Percentiles rank a stretch among this genome's conserved stretches.
These are phyloP conservation scores for Agapanthus africanus DNA, from an alignment of 106 monocot genomes.

Conservation along the genomic window DNA sequence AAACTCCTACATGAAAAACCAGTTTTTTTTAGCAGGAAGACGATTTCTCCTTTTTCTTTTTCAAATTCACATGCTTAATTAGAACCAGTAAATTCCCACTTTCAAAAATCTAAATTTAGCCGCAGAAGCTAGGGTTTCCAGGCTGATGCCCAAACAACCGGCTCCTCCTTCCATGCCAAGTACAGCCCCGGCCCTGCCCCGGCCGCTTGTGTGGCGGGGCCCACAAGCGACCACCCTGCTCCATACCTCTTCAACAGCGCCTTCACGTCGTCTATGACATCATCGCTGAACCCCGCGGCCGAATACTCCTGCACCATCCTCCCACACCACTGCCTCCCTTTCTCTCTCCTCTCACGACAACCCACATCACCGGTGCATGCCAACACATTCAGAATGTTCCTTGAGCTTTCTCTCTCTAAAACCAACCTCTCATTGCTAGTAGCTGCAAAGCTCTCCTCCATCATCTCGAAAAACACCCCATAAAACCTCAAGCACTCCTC, in stretches of 20 bases:
- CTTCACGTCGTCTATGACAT: slow-evolving; percentile 34
- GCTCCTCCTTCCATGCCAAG: slow-evolving; percentile 56
- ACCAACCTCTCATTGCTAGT: slow-evolving; percentile 54
- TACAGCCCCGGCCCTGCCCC: slow-evolving; percentile 30
- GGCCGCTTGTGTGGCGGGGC: slow-evolving; percentile 7
- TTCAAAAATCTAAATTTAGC: too few relatives aligned
- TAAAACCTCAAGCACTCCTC: slow-evolving; percentile 53
- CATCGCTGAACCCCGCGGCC: slow-evolving; percentile 32
- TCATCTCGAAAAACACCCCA: slow-evolving; percentile 35
- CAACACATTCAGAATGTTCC: slow-evolving; percentile 34
- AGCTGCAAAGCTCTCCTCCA: slow-evolving; percentile 49
- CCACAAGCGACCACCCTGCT: slow-evolving; percentile 31
- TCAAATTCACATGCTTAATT: too few relatives aligned
- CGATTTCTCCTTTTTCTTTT: too few relatives aligned
- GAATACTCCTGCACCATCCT: slow-evolving; percentile 27
- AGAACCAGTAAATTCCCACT: too few relatives aligned
- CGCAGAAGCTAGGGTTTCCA: slow-evolving; percentile 60
- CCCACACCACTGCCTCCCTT: slow-evolving; percentile 31
- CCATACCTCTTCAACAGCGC: slow-evolving; percentile 40
- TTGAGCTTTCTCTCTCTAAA: slow-evolving; percentile 44
- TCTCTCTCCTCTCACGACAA: slow-evolving; percentile 48
- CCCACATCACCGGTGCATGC: slow-evolving; percentile 19
- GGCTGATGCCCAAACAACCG: slow-evolving; percentile 59
- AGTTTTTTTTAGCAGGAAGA: too few relatives aligned
- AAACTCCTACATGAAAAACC: too few relatives aligned